A percentile compares a stretch with the other conserved stretches of the same genome.
These are phyloP conservation scores for Elsinoe batatas DNA, from an alignment of 2,329 filamentous ascomycete species.

Conservation along the genomic window DNA sequence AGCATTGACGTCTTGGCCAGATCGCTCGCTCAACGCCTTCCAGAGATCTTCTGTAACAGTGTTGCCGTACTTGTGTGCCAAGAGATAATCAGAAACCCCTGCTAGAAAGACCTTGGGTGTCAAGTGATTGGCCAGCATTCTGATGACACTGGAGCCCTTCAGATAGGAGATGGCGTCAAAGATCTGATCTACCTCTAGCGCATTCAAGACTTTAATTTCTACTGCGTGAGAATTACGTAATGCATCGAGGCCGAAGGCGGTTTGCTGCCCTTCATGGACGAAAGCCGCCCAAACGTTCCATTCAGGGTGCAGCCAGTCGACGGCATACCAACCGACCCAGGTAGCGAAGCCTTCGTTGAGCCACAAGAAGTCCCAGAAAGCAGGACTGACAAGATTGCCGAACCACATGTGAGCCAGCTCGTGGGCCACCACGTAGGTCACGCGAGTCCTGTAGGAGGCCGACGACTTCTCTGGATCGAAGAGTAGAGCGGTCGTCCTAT, in stretches of 20 bases:
- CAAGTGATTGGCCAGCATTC: conserved; percentile 88
- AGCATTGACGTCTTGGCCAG: conserved; percentile 70
- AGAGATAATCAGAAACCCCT: conserved; percentile 83
- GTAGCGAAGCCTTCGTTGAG: conserved; percentile 95
- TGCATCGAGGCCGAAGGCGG: conserved; percentile 79
- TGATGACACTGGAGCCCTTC: conserved; percentile 91
- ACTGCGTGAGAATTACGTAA: conserved; percentile 91
- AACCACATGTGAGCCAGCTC: conserved; percentile 97
- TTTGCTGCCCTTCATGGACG: conserved; percentile 88
- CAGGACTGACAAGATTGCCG: conserved; percentile 90
- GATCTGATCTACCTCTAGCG: conserved; percentile 93
- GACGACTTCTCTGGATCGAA: conserved; percentile 49
- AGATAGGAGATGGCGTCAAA: conserved; percentile 95
- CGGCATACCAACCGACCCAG: conserved; percentile 92
- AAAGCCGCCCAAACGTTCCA: conserved; percentile 99
- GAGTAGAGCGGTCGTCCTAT: conserved; percentile 74
- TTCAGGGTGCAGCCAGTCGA: conserved; percentile 88
- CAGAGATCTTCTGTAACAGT: conserved; percentile 88
- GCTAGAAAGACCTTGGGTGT: conserved; percentile 80
- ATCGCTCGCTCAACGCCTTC: conserved; percentile 77
- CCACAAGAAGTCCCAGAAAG: conserved; percentile 64
- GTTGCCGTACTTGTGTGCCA: conserved; percentile 77
- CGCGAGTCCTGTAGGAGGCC: conserved; percentile 66
- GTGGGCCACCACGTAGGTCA: conserved; percentile 97
- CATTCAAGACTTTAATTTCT: conserved; percentile 87